phyloP scores from a whole-genome alignment of 768 basidiomycete species.

The Tylopilus balloui region DNA sequence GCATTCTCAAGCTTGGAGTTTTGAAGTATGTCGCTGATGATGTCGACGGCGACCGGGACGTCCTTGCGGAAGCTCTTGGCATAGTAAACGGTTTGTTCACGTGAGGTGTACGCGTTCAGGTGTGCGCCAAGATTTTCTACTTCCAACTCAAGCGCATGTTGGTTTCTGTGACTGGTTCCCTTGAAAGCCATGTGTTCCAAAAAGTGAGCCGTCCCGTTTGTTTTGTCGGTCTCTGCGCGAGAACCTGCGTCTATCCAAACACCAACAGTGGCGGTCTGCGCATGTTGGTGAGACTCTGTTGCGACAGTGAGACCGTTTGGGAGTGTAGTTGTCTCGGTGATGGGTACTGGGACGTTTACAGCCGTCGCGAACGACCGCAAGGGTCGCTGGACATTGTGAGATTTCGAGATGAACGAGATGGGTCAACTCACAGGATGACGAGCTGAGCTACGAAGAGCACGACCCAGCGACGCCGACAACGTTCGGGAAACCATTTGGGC shows the following conservation, averaged over 20 bases:
- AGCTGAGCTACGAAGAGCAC: conserved; percentile 36
- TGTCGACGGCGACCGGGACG: conserved; percentile 85
- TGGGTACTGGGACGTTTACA: conserved; percentile 59
- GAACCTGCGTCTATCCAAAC: conserved; percentile 99
- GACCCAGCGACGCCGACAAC: conserved; percentile 42
- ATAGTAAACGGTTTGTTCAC: conserved; percentile 99
- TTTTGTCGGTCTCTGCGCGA: conserved; percentile 91
- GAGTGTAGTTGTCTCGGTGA: conserved; percentile 88
- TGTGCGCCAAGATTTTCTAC: conserved; percentile 98
- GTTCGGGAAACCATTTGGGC: conserved; percentile 43
- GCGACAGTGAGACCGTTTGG: conserved; percentile 94
- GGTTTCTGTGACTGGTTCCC: conserved; percentile 84
- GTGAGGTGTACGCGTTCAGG: conserved; percentile 95
- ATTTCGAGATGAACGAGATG: background rate
- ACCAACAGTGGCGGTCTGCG: conserved; percentile 97
- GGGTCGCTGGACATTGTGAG: conserved; percentile 37
- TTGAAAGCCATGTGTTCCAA: conserved; percentile 99
- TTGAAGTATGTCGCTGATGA: conserved; percentile 96
- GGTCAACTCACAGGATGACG: conserved; percentile 33
- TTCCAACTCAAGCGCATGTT: conserved; percentile 90
- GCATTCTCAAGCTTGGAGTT: conserved; percentile 86
- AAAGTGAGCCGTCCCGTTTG: conserved; percentile 97
- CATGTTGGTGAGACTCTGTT: conserved; percentile 83
- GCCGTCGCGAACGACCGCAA: conserved; percentile 74
- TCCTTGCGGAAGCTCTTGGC: conserved; percentile 98